Conservation (phyloP, 2,329 filamentous ascomycete genomes). For the Sphaerulina vaccinii region DNA sequence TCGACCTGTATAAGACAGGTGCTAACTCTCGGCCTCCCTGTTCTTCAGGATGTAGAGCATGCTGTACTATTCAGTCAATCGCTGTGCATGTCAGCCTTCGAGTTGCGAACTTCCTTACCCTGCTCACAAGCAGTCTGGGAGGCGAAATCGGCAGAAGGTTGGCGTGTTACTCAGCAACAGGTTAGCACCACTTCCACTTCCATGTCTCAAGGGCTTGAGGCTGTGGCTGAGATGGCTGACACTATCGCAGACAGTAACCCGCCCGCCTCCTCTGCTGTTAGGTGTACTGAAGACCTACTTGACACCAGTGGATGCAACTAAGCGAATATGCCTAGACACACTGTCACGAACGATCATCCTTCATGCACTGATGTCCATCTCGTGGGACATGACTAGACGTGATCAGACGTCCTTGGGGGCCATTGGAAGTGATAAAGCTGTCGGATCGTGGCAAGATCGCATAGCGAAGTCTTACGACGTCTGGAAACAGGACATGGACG, state of each 20-base stretch:
- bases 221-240: too few species aligned
- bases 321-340: constrained; percentile 47
- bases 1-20: too few species aligned
- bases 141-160: constrained; percentile 53
- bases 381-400: constrained; percentile 61
- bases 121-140: constrained; percentile 59
- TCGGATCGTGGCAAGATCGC: constrained; percentile 49
- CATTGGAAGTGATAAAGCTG: constrained; percentile 1
- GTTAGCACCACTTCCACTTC: not conserved
- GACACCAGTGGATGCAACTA: constrained; percentile 43
- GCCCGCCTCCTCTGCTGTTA: constrained; percentile 45
- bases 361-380: constrained; percentile 62
- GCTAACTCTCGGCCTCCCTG: too few species aligned
- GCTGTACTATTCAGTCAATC: constrained; percentile 65
- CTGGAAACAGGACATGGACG: constrained; percentile 60
- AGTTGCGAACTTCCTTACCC: constrained; percentile 57
- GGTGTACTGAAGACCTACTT: constrained; percentile 58
- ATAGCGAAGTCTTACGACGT: constrained; percentile 55
- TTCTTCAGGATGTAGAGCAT: constrained; percentile 55
- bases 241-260: not conserved
- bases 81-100: constrained; percentile 65
- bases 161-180: constrained; percentile 36
- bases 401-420: constrained; percentile 60
- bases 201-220: not conserved
- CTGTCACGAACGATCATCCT: constrained; percentile 56